These are phyloP conservation scores for Phytopythium chamaehyphon DNA, from an alignment of 352 stramenopile species.

Conservation along the genomic window DNA sequence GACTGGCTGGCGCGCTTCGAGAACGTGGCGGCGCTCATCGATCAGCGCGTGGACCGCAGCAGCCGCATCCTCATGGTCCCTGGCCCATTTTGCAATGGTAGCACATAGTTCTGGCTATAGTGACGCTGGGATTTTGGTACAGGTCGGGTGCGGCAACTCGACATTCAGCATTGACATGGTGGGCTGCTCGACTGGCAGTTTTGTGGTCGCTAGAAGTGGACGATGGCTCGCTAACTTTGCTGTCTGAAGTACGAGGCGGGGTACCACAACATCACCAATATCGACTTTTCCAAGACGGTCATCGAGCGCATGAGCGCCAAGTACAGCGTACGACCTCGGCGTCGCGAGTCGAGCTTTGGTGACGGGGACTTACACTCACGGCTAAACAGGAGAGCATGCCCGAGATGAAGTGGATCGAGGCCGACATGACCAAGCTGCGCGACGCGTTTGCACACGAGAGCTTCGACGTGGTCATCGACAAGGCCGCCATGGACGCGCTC, in stretches of 20 bases:
- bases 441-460: slow-evolving; percentile 27
- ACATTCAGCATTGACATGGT: slow-evolving; percentile 69
- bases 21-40: slow-evolving; percentile 37
- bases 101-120: not conserved
- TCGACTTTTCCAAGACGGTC: slow-evolving; percentile 66
- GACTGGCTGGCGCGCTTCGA: slow-evolving; percentile 69
- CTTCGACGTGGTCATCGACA: slow-evolving; percentile 84
- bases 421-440: slow-evolving; percentile 52
- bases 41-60: slow-evolving; percentile 29
- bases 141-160: slow-evolving; percentile 78
- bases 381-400: slow-evolving; percentile 32
- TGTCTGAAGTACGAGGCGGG: slow-evolving; percentile 42
- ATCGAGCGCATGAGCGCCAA: slow-evolving; percentile 65
- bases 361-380: slow-evolving; percentile 5
- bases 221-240: too few species aligned
- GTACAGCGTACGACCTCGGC: slow-evolving; percentile 25
- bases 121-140: not conserved
- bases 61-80: slow-evolving; percentile 46
- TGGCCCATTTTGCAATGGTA: not conserved
- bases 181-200: not conserved
- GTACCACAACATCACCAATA: slow-evolving; percentile 61
- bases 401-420: slow-evolving; percentile 50
- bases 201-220: too few species aligned
- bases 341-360: not conserved
- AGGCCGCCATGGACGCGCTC: slow-evolving; percentile 82